Base-by-base conservation (phyloP, 2,329 filamentous ascomycete genomes). In the Colletotrichum endophyticum region DNA sequence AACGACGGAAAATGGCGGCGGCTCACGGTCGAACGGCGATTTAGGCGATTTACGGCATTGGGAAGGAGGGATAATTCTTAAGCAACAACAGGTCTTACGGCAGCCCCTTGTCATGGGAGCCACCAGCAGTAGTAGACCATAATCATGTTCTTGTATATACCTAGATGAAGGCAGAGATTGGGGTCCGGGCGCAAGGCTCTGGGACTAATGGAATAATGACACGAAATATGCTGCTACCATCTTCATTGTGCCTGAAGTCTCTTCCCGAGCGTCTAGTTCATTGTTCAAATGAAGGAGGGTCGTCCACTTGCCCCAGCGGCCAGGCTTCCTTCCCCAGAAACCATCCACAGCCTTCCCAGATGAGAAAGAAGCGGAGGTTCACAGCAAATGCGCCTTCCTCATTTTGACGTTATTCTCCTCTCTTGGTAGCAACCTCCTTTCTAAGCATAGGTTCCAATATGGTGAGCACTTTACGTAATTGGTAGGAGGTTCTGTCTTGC, bases 61-160 rank as follows among this genome's bases (percentile, higher is more conserved):
- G 8, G 22, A 61, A 69, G 8, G 56, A 19, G 22, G 25, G 19
- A 39, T 27, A 59, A 57, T 72, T 39, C 25, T 61, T 30, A 44
- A 53, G 27, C 34, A 57, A 61, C 25, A 66, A 9, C 8, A 63
- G 73, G 73, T 72, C 62, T 22, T 13, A 44, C 19, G 70, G 32
- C 22, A 28, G 16, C 69, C 30, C 22, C 5, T 39, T 28, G 34
- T 32, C 9, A 30, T 9, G 12, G 30, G 59, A 25, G 30, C 30
- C 19, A 15, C 19, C 12, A 62, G 32, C 39, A 66, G 66, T 66
- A 39, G 66, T 66, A 70, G 66, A 74, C 36, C 61, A 62, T 28
- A 27, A 63, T 73, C 59, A 25, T 57, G 2, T 74, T 76, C 71
- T 49, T 66, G 74, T 75, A 76, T 15, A 76, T 74, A 44, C 39